A percentile compares a stretch with the other conserved stretches of the same genome.
Evolutionary conservation across 2,329 filamentous ascomycete genomes (phyloP).

Genomic region (Calonectria leucothoes): DNA sequence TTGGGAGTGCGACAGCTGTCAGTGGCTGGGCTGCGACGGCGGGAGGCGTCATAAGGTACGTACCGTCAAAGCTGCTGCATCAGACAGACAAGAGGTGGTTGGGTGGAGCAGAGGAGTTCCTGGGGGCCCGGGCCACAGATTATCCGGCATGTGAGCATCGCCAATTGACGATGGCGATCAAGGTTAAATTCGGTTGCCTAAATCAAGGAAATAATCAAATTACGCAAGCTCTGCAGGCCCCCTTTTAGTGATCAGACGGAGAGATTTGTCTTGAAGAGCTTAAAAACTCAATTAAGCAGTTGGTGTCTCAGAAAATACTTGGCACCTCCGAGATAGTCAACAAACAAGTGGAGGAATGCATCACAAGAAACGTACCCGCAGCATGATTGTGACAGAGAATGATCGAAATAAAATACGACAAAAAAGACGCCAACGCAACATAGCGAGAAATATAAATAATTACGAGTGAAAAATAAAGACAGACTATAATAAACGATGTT

Average conservation of each 20-base stretch:
- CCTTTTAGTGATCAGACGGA: neutral
- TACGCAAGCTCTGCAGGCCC: neutral
- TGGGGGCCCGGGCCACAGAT: neutral
- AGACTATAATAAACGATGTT: no score
- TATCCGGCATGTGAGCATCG: neutral
- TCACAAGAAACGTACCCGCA: neutral
- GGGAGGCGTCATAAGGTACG: conserved; percentile 40
- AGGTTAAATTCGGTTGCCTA: neutral
- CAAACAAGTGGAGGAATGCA: neutral
- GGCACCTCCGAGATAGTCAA: neutral
- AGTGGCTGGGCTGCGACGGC: conserved; percentile 35
- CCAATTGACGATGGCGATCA: neutral
- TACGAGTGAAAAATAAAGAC: neutral
- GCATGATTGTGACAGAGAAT: neutral
- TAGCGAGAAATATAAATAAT: neutral
- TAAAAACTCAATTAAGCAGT: neutral
- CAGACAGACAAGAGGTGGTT: neutral
- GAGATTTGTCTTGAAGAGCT: neutral
- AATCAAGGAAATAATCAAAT: neutral
- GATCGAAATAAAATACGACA: no score
- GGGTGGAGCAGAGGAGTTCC: neutral
- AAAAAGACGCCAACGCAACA: no score
- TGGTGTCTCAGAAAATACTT: neutral
- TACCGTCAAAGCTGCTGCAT: conserved; percentile 14
- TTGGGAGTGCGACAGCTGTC: conserved; percentile 36